These are phyloP conservation scores for Hevea brasiliensis DNA, from an alignment of 345 rosid genomes.

Conservation along the genomic window DNA sequence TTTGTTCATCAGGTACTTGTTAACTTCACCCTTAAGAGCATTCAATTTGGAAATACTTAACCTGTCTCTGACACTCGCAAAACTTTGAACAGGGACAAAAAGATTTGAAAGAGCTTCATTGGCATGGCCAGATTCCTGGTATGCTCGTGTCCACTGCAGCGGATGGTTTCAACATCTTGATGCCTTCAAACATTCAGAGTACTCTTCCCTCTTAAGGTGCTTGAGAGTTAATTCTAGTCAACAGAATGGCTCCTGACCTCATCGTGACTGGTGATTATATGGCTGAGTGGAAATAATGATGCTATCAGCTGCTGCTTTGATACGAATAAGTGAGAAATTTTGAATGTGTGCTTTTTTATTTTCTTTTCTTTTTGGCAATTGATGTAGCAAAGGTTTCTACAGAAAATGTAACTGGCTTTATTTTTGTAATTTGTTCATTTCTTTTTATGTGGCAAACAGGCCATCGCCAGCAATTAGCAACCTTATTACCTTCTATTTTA, in stretches of 20 bases:
- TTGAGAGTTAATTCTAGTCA: neutral
- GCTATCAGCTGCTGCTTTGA: neutral
- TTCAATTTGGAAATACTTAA: constrained; percentile 4
- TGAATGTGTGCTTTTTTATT: neutral
- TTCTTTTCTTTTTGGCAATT: neutral
- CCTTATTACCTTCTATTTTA: no score
- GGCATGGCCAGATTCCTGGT: constrained; percentile 91
- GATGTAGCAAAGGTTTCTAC: neutral
- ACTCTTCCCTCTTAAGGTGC: constrained; percentile 62
- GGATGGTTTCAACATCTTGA: constrained; percentile 84
- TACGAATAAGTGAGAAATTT: neutral
- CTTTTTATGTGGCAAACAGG: no score
- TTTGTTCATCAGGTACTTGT: constrained; percentile 86
- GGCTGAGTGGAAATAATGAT: neutral
- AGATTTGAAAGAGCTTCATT: constrained; percentile 92
- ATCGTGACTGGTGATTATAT: neutral
- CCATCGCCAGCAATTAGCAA: no score
- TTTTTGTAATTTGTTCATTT: no score
- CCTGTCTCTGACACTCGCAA: neutral
- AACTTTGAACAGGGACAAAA: constrained; percentile 73
- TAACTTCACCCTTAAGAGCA: neutral
- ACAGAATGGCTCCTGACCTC: neutral
- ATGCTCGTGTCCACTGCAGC: constrained; percentile 82
- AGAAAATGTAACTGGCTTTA: neutral
- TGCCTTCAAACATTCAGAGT: constrained; percentile 89